These are phyloP conservation scores for Quercus suber DNA, from an alignment of 306 rosid genomes.

Conservation along the genomic window DNA sequence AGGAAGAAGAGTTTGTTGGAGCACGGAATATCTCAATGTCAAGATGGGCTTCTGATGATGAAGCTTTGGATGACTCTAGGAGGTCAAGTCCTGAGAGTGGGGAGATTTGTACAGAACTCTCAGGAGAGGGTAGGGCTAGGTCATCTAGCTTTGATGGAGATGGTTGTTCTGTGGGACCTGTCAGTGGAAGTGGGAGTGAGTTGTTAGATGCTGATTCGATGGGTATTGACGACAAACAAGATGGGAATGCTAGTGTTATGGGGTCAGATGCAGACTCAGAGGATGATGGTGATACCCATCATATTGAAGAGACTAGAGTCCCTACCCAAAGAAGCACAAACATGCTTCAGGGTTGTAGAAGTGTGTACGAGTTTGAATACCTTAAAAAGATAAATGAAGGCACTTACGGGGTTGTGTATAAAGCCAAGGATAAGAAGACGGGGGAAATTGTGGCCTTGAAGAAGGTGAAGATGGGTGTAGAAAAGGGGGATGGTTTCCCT, in stretches of 20 bases:
- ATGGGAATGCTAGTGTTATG: conserved; percentile 4
- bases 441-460: conserved; percentile 86
- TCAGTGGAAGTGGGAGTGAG: conserved; percentile 32
- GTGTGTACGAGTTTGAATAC: conserved; percentile 73
- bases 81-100: conserved; percentile 53
- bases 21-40: conserved; percentile 53
- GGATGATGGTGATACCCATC: conserved; percentile 23
- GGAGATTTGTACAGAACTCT: conserved; percentile 41
- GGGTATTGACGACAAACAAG: conserved; percentile 23
- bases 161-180: conserved; percentile 16
- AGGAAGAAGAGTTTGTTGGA: conserved; percentile 18
- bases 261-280: conserved; percentile 30
- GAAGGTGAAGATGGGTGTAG: conserved; percentile 88
- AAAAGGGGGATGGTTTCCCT: conserved; percentile 77
- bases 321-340: conserved; percentile 37
- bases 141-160: conserved; percentile 41
- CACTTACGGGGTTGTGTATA: conserved; percentile 91
- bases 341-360: conserved; percentile 78
- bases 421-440: conserved; percentile 77
- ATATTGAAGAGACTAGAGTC: conserved; percentile 14
- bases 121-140: conserved; percentile 31
- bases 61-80: conserved; percentile 6
- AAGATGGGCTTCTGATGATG: conserved; percentile 61
- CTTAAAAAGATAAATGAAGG: conserved; percentile 90
- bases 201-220: neutral